These are phyloP conservation scores for Lonicera japonica DNA, from an alignment of 129 eudicot genomes.

Conservation along the genomic window DNA sequence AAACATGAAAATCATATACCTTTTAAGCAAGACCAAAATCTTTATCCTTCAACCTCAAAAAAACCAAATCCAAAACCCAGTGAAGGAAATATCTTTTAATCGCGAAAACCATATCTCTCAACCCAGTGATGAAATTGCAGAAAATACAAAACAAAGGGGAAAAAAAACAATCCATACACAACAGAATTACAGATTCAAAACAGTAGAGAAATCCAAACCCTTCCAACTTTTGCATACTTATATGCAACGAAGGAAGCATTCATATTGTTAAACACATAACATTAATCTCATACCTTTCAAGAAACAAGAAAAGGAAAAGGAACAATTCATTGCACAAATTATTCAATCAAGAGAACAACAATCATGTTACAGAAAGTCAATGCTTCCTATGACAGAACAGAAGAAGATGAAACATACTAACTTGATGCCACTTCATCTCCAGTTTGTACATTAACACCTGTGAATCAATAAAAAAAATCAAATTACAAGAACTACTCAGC, in stretches of 20 bases:
- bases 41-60: too few species aligned
- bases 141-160: too few species aligned
- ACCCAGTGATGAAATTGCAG: too few species aligned
- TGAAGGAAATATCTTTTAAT: too few species aligned
- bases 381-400: too few species aligned
- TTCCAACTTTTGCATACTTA: neutral
- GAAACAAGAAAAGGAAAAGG: neutral
- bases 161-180: too few species aligned
- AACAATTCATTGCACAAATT: neutral
- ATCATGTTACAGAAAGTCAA: neutral
- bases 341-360: neutral
- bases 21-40: too few species aligned
- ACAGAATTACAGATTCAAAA: too few species aligned
- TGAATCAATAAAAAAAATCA: constrained; percentile 16
- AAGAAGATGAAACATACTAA: constrained; percentile 46
- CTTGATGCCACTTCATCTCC: constrained; percentile 96
- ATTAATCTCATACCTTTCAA: neutral
- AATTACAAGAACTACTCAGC: constrained; percentile 1
- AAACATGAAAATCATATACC: too few species aligned
- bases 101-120: too few species aligned
- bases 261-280: neutral
- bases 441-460: constrained; percentile 87
- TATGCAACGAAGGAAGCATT: neutral
- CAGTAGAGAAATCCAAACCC: too few species aligned
- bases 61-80: too few species aligned